Evolutionary conservation across 2,329 filamentous ascomycete species (phyloP), one percentile per base, ranked within the genome.

Genomic region (Xylariaceae sp.): DNA sequence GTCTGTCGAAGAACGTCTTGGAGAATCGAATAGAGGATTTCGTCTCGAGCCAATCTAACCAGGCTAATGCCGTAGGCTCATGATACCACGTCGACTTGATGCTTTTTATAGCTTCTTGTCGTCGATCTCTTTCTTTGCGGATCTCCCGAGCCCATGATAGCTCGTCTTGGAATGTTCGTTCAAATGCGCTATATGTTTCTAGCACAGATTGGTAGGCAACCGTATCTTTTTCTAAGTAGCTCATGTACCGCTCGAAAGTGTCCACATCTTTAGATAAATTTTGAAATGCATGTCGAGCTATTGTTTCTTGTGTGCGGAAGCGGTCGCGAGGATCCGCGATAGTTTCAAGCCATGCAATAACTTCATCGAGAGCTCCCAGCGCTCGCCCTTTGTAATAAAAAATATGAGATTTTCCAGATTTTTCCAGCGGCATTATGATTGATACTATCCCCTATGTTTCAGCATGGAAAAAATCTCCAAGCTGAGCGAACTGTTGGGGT

Each of bases 211-310:
- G 4, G 34, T 43, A 43, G 10, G 41, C 34, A 8, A 14, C 32
- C 23, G 14, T 12, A 25, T 43, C 41, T 4, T 11, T n/a, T 22
- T 43, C 41, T 5, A 43, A 21, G 34, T 43, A 43, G 6, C 21
- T 3, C 41, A 43, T 43, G 23, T 27, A 43, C 33, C 25, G 33
- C 41, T 43, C 41, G 34, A 43, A 43, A 10, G 14, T 20, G 33
- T 43, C 41, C 14, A 34, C 32, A 25, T 27, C 21, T 14, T 27
- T 3, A 12, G 19, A n/a, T 16, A 43, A 17, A n/a, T 17, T n/a
- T 8, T 14, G 22, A 22, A 43, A 43, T 17, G 34, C 33, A 20
- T 37, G 17, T 4, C 41, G 41, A n/a, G 41, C 41, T 8, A 43
- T 25, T 6, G 5, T 11, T n/a, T 36, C 32, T 22, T 43, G 41